phyloP scores from a whole-genome alignment of 2,329 filamentous ascomycete species.

The Endothia cerciana region DNA sequence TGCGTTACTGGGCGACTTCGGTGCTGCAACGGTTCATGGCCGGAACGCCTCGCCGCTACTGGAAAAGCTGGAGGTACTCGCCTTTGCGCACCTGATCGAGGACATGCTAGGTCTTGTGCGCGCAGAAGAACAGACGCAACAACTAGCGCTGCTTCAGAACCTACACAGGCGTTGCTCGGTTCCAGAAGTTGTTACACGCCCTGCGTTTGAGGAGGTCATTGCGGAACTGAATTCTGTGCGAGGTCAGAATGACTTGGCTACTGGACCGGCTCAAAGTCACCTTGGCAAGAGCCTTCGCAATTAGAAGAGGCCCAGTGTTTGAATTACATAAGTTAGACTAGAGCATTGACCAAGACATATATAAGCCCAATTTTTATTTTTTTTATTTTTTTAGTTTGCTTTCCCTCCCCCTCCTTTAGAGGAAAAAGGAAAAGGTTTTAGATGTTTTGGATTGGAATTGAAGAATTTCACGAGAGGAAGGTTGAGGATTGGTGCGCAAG shows the following conservation, averaged over 20 bases:
- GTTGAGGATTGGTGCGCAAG: neutral
- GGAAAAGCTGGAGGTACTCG: slow-evolving; percentile 51
- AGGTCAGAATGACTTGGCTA: neutral
- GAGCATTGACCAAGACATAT: neutral
- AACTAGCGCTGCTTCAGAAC: slow-evolving; percentile 32
- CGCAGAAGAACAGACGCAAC: slow-evolving; percentile 16
- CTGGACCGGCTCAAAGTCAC: neutral
- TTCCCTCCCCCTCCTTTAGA: too few species aligned
- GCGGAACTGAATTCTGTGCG: slow-evolving; percentile 28
- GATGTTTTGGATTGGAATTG: neutral
- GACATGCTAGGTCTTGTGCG: slow-evolving; percentile 45
- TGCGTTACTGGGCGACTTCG: slow-evolving; percentile 52
- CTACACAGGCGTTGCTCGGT: slow-evolving; percentile 38
- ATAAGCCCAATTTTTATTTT: neutral
- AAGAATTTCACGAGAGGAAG: neutral
- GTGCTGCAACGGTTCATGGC: slow-evolving; percentile 50
- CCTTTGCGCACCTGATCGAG: slow-evolving; percentile 52
- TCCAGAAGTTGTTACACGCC: slow-evolving; percentile 35
- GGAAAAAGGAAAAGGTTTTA: neutral
- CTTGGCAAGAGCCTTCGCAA: neutral
- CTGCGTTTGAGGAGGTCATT: slow-evolving; percentile 39
- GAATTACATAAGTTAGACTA: neutral
- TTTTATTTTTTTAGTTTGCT: too few species aligned
- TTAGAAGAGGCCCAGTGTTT: neutral
- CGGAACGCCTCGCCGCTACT: slow-evolving; percentile 33